These are phyloP conservation scores for Arabidopsis hybrid DNA, from an alignment of 441 rosid species.

Conservation along the genomic window DNA sequence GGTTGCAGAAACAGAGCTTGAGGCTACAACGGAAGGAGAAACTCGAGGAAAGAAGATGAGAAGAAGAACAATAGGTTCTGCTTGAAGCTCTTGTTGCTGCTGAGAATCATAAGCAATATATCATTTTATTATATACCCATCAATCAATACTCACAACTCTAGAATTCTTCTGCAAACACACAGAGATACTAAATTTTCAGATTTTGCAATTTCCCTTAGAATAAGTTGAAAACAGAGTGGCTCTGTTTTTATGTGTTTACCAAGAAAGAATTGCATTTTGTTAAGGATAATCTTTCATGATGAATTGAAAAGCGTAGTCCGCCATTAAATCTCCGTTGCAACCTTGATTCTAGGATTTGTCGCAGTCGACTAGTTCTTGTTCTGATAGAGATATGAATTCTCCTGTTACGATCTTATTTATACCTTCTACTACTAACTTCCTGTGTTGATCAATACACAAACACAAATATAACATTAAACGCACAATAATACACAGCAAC, in stretches of 20 bases:
- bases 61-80: too few species aligned
- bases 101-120: too few species aligned
- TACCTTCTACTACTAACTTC: constrained; percentile 78
- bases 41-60: too few species aligned
- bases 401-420: constrained; percentile 73
- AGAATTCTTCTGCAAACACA: constrained; percentile 51
- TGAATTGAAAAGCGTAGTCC: constrained; percentile 76
- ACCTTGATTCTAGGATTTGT: constrained; percentile 60
- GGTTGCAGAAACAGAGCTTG: too few species aligned
- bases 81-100: too few species aligned
- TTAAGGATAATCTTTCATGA: constrained; percentile 67
- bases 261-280: constrained; percentile 51
- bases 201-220: not conserved
- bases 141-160: constrained; percentile 74
- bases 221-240: not conserved
- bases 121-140: constrained; percentile 8
- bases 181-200: not conserved
- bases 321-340: constrained; percentile 80
- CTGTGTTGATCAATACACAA: constrained; percentile 45
- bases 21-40: too few species aligned
- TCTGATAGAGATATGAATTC: constrained; percentile 65
- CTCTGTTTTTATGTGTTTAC: constrained; percentile 41
- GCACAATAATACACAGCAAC: not conserved
- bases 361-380: constrained; percentile 77
- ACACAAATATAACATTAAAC: constrained; percentile 7